phyloP scores from a whole-genome alignment of 1,284 basidiomycete genomes.

The Ceratobasidium theobromae region DNA sequence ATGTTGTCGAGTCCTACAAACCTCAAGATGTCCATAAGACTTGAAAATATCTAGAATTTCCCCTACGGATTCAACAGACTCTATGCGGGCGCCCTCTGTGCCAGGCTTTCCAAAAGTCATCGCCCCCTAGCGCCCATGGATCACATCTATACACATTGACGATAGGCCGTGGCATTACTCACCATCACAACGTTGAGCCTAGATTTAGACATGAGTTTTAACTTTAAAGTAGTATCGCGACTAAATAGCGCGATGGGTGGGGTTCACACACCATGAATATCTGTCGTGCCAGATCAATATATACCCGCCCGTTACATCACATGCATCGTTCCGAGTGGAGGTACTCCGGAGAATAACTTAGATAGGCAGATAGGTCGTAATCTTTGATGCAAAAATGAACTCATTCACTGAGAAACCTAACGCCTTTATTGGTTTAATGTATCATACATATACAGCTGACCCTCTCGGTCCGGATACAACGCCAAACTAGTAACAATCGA shows the following conservation, averaged over 20 bases:
- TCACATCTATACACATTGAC: background rate
- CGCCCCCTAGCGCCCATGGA: slow-evolving; percentile 43
- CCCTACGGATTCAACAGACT: slow-evolving; percentile 45
- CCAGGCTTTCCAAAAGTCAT: slow-evolving; percentile 55
- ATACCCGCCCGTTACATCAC: background rate
- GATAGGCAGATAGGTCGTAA: background rate
- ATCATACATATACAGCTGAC: slow-evolving; percentile 27
- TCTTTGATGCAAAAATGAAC: too few relatives aligned
- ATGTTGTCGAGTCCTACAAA: slow-evolving; percentile 46
- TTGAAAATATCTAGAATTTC: slow-evolving; percentile 53
- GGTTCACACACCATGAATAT: too few relatives aligned
- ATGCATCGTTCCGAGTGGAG: background rate
- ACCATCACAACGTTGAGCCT: slow-evolving; percentile 27
- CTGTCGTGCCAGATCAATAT: background rate
- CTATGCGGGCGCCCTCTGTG: slow-evolving; percentile 37
- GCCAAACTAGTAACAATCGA: slow-evolving; percentile 19
- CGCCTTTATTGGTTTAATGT: slow-evolving; percentile 16
- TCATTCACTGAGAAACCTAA: background rate
- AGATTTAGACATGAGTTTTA: slow-evolving; percentile 23
- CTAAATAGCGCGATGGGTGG: too few relatives aligned
- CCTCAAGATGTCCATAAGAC: slow-evolving; percentile 48
- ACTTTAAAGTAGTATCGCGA: too few relatives aligned
- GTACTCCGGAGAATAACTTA: slow-evolving; percentile 1
- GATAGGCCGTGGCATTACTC: background rate
- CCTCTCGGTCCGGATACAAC: slow-evolving; percentile 5